Evolutionary conservation across 1,139 yeast species (phyloP), one percentile per base, ranked within the genome.

Genomic region (Pichia sp.): DNA sequence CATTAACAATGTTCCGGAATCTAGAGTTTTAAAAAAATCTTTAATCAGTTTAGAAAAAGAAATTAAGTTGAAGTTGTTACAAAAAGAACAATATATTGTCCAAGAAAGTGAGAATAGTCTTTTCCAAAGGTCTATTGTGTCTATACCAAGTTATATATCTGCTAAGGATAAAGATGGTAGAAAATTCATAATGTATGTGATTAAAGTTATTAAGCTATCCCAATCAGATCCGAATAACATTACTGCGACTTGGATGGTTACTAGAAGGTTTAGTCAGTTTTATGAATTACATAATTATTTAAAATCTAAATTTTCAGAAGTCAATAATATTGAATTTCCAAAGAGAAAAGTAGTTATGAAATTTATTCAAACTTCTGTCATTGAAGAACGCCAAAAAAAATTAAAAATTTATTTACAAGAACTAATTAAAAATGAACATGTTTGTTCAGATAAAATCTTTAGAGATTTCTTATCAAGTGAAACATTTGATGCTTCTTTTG

Each of bases 221-320:
- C 63, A 61, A 27, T 70, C 68, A 11, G 67, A 69, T 46, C 68
- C 72, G 3, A 70, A 71, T 20, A 67, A 67, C 6, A 73, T 75
- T 7, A 70, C 77, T 8, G 87, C 92, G 0, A 87, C 90, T 0
- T 90, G 97, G 97, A 80, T 87, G 41, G 87, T 89, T 30, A 94
- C 96, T 0, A 68, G 97, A 54, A 68, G 97, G 46, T 90, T 80
- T 58, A 85, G 87, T 55, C 97, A 90, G 57, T 90, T 90, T 61
- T 80, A 73, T 62, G 77, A 74, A 51, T 68, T 90, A 30, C 81
- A 89, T 56, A 80, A 77, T 52, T 81, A 84, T 53, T 65, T 90
- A 51, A 76, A 73, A 46, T 62, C 63, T 4, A 68, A 66, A 40
- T 82, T 82, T 54, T 72, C 80, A 0, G 67, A 65, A 40, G 80